These are phyloP conservation scores for Anacardium occidentale DNA, from an alignment of 345 rosid genomes.

Conservation along the genomic window DNA sequence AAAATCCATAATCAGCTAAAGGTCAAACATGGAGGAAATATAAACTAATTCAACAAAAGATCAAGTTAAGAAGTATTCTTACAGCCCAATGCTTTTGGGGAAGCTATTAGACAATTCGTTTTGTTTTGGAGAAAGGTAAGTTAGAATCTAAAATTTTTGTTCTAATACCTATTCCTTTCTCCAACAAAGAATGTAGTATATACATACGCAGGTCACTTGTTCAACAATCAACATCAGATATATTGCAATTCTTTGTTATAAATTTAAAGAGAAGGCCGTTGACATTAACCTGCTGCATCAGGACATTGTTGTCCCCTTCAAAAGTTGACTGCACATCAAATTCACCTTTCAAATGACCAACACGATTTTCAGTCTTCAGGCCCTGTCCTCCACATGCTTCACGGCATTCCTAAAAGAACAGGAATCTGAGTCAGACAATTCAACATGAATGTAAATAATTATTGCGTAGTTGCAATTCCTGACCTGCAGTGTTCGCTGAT, in stretches of 20 bases:
- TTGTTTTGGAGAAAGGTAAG: neutral
- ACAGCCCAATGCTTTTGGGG: neutral
- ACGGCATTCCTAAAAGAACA: constrained; percentile 73
- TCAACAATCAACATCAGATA: neutral
- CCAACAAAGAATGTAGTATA: no score
- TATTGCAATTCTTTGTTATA: neutral
- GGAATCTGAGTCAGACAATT: neutral
- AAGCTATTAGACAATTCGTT: neutral
- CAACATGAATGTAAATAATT: neutral
- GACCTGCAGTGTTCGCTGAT: constrained; percentile 94
- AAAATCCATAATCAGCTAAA: no score
- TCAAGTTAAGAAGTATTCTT: neutral
- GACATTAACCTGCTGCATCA: constrained; percentile 83
- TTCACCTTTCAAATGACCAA: constrained; percentile 87
- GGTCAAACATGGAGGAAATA: neutral
- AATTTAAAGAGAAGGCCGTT: neutral
- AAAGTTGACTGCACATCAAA: constrained; percentile 88
- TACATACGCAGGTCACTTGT: no score
- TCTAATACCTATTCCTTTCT: no score
- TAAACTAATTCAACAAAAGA: neutral
- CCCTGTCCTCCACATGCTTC: constrained; percentile 99
- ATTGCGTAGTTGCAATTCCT: constrained; percentile 11
- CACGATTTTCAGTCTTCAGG: constrained; percentile 77
- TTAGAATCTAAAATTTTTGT: neutral
- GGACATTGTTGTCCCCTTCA: constrained; percentile 90